Conservation (phyloP, 768 basidiomycete genomes). For the Lactarius psammicola region DNA sequence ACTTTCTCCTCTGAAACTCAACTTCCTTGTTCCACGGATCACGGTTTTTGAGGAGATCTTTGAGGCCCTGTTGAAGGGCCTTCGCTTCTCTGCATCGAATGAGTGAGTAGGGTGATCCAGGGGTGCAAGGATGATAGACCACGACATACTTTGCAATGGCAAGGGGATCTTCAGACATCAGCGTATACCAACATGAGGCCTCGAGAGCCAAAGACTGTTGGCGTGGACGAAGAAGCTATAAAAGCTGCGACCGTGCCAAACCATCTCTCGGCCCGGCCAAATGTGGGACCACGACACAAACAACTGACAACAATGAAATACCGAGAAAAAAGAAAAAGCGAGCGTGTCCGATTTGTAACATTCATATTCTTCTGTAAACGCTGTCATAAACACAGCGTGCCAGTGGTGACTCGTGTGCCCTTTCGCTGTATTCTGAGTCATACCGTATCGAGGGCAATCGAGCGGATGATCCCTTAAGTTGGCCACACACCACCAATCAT, state of each 20-base stretch:
- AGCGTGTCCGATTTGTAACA: too few species aligned
- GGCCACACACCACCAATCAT: not conserved
- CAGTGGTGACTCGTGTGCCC: too few species aligned
- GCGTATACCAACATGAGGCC: conserved; percentile 22
- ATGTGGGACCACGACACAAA: not conserved
- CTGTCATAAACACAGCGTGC: too few species aligned
- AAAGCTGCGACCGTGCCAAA: conserved; percentile 4
- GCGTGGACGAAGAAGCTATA: conserved; percentile 10
- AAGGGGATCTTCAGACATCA: conserved; percentile 44
- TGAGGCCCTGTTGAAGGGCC: conserved; percentile 67
- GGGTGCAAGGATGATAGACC: conserved; percentile 14
- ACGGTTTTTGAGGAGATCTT: conserved; percentile 68
- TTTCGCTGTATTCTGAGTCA: too few species aligned
- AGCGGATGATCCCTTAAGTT: too few species aligned
- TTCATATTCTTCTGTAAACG: too few species aligned
- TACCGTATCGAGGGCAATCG: too few species aligned
- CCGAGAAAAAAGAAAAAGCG: too few species aligned
- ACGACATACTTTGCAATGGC: conserved; percentile 40
- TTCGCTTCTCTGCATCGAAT: conserved; percentile 66
- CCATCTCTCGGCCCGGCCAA: not conserved
- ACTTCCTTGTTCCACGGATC: conserved; percentile 84
- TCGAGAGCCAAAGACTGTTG: not conserved
- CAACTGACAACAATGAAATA: not conserved
- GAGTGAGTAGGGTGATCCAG: conserved; percentile 24
- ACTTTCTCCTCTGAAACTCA: conserved; percentile 86